Conservation (phyloP, 2,329 filamentous ascomycete genomes). For the Cladosporium halotolerans region DNA sequence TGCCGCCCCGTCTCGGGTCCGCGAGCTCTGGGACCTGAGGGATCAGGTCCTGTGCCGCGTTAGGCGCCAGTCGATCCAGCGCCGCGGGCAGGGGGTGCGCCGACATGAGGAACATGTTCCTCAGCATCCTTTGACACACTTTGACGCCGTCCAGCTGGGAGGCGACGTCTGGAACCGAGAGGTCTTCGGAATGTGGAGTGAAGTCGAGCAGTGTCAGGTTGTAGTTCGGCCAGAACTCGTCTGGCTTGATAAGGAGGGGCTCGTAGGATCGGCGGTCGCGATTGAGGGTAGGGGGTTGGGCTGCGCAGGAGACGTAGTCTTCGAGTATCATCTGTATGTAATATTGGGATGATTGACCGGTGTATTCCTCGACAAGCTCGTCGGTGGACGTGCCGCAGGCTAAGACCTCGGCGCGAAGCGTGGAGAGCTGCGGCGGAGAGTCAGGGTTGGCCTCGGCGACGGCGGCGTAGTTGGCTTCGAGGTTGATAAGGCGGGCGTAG, state of each 20-base stretch:
- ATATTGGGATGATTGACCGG: neutral
- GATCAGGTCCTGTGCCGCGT: conserved; percentile 51
- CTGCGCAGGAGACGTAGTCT: conserved; percentile 21
- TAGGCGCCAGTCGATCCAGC: conserved; percentile 53
- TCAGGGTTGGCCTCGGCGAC: conserved; percentile 8
- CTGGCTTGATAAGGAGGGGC: conserved; percentile 51
- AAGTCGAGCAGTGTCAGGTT: conserved; percentile 59
- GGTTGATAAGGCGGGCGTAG: conserved; percentile 19
- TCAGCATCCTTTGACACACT: conserved; percentile 41
- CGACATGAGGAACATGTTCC: conserved; percentile 36
- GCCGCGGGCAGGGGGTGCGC: conserved; percentile 35
- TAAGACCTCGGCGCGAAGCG: conserved; percentile 11
- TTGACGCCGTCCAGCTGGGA: conserved; percentile 19
- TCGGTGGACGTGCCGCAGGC: neutral
- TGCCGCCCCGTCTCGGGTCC: conserved; percentile 45
- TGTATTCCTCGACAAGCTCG: neutral
- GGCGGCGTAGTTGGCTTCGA: conserved; percentile 24
- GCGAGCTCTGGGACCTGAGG: conserved; percentile 44
- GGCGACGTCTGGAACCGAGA: conserved; percentile 27
- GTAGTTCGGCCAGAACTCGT: conserved; percentile 62
- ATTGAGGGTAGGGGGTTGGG: conserved; percentile 34
- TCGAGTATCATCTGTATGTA: conserved; percentile 4
- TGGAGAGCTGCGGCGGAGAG: neutral
- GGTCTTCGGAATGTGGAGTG: conserved; percentile 46
- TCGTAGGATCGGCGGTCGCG: conserved; percentile 70